These are phyloP conservation scores for Fusarium secorum DNA, from an alignment of 2,329 filamentous ascomycete species.

Conservation along the genomic window DNA sequence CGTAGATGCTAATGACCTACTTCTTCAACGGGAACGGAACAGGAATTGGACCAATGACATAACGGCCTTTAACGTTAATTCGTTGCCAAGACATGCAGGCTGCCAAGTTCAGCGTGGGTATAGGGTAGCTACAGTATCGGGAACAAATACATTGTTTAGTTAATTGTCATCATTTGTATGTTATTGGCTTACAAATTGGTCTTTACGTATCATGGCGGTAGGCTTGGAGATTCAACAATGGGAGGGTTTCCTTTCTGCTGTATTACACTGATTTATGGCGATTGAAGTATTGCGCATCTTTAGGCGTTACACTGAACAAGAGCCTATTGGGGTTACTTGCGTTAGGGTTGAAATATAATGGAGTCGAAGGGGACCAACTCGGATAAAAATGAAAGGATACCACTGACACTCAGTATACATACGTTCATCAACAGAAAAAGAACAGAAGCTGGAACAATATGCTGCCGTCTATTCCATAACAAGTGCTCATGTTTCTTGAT, in stretches of 20 bases:
- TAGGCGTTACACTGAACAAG: rapidly evolving
- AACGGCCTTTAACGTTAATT: not conserved
- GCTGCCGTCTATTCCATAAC: not conserved
- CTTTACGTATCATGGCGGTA: not conserved
- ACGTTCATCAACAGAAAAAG: not conserved
- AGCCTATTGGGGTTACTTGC: too few species aligned
- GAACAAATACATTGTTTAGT: not conserved
- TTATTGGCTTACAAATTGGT: not conserved
- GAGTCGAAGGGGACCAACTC: not conserved
- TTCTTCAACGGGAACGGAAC: constrained; percentile 10
- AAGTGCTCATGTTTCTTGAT: not conserved
- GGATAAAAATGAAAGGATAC: too few species aligned
- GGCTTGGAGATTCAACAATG: rapidly evolving
- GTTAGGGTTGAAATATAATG: not conserved
- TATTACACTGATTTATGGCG: too few species aligned
- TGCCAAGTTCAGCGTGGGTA: not conserved
- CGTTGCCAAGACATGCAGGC: constrained; percentile 14
- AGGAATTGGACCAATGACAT: not conserved
- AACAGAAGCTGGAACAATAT: not conserved
- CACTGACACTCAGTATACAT: not conserved
- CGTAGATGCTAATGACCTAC: not conserved
- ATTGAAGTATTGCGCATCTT: not conserved
- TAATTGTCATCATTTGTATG: not conserved
- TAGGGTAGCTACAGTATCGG: constrained; percentile 10
- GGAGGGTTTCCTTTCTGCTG: not conserved